phyloP scores from a whole-genome alignment of 2,329 filamentous ascomycete genomes.

The Fusarium foetens region DNA sequence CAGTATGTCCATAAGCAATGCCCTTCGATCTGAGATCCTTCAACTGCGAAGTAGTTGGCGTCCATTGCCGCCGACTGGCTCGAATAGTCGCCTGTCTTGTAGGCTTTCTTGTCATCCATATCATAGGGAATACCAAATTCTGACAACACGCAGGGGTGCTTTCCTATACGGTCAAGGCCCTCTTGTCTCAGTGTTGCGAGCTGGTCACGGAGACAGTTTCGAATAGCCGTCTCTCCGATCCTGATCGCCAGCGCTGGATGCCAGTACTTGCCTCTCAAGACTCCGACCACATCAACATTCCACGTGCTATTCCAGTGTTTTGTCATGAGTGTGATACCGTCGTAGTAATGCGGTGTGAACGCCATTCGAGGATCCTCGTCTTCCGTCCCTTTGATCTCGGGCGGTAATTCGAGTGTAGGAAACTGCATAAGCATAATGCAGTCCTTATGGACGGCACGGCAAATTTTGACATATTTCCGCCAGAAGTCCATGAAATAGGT shows the following conservation, averaged over 20 bases:
- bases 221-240: conserved; percentile 90
- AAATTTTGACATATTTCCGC: conserved; percentile 76
- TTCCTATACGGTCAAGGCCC: conserved; percentile 86
- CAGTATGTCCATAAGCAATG: conserved; percentile 92
- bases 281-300: conserved; percentile 95
- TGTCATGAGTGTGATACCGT: conserved; percentile 94
- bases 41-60: conserved; percentile 93
- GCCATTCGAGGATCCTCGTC: conserved; percentile 93
- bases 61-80: conserved; percentile 94
- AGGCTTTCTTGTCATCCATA: conserved; percentile 97
- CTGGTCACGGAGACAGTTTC: conserved; percentile 92
- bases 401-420: conserved; percentile 90
- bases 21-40: conserved; percentile 84
- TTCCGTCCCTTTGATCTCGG: conserved; percentile 82
- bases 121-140: conserved; percentile 99
- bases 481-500: conserved; percentile 91
- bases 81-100: conserved; percentile 93
- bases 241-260: conserved; percentile 92
- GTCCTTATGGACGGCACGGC: conserved; percentile 79
- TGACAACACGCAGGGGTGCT: conserved; percentile 88
- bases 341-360: conserved; percentile 96
- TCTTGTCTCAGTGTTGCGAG: conserved; percentile 84
- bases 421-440: conserved; percentile 92
- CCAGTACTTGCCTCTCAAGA: conserved; percentile 88
- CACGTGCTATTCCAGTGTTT: conserved; percentile 99